Evolutionary conservation across 2,329 filamentous ascomycete genomes (phyloP).

Genomic region (Teratosphaeriaceae sp.): DNA sequence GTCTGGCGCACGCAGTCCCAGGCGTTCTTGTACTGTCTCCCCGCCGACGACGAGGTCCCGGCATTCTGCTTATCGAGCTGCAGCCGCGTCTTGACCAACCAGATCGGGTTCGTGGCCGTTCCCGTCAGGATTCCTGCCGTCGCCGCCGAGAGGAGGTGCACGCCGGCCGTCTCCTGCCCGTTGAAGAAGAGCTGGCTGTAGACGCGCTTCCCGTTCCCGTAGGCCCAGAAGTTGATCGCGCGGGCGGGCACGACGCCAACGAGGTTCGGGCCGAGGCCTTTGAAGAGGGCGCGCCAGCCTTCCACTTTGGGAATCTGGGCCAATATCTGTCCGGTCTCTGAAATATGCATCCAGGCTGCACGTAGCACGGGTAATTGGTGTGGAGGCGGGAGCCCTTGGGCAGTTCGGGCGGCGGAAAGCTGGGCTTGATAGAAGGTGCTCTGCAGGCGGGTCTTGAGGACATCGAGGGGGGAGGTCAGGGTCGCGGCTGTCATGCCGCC

Average conservation of each 20-base stretch:
- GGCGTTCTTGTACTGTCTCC: conserved; percentile 76
- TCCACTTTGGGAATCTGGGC: conserved; percentile 72
- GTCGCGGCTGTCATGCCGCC: conserved; percentile 88
- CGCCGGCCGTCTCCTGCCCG: conserved; percentile 62
- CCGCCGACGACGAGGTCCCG: conserved; percentile 42
- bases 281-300: conserved; percentile 83
- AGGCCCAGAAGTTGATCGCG: conserved; percentile 89
- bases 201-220: conserved; percentile 83
- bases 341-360: conserved; percentile 65
- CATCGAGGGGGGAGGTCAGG: conserved; percentile 91
- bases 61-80: conserved; percentile 85
- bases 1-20: conserved; percentile 82
- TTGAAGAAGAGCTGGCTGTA: conserved; percentile 69
- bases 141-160: conserved; percentile 72
- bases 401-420: conserved; percentile 60
- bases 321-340: conserved; percentile 81
- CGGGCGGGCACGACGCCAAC: conserved; percentile 83
- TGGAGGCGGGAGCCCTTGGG: conserved; percentile 48
- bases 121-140: conserved; percentile 77
- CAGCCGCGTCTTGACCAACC: conserved; percentile 88
- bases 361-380: conserved; percentile 57
- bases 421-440: conserved; percentile 92
- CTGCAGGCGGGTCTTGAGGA: conserved; percentile 87
- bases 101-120: conserved; percentile 92
- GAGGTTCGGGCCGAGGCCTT: conserved; percentile 84